phyloP scores from a whole-genome alignment of 805 yeast genomes.

The Candida hispaniensis region DNA sequence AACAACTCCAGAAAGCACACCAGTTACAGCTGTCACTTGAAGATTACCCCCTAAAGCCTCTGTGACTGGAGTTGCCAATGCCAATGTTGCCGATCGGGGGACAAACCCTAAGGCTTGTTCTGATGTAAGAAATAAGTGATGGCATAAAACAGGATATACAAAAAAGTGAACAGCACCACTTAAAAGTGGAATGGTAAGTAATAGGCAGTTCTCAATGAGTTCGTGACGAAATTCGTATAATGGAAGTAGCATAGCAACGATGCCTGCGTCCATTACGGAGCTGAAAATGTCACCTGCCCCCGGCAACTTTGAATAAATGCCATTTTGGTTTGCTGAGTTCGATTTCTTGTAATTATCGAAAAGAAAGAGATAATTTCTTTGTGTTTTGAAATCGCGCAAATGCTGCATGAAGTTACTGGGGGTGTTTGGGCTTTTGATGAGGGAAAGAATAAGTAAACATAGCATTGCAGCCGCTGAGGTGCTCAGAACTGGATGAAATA shows the following conservation, averaged over 20 bases:
- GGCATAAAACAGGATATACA: constrained; percentile 59
- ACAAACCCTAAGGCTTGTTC: constrained; percentile 60
- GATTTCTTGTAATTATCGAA: constrained; percentile 33
- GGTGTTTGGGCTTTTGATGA: constrained; percentile 39
- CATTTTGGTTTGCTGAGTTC: constrained; percentile 20
- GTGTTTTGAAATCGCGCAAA: constrained; percentile 52
- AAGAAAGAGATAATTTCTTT: constrained; percentile 50
- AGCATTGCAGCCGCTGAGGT: constrained; percentile 56
- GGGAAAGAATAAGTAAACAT: constrained; percentile 48
- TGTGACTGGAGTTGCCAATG: constrained; percentile 67
- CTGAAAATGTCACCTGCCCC: constrained; percentile 73
- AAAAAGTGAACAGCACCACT: constrained; percentile 49
- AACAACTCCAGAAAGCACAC: constrained; percentile 63
- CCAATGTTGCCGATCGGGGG: constrained; percentile 69
- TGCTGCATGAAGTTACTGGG: constrained; percentile 35
- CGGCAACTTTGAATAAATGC: constrained; percentile 38
- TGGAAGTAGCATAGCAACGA: constrained; percentile 65
- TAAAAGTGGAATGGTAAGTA: constrained; percentile 49
- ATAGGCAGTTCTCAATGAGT: constrained; percentile 45
- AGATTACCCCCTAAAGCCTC: constrained; percentile 56
- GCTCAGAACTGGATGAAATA: constrained; percentile 61
- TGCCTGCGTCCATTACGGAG: constrained; percentile 64
- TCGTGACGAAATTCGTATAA: constrained; percentile 66
- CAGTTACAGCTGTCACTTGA: constrained; percentile 66
- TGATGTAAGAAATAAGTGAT: constrained; percentile 51